phyloP scores from a whole-genome alignment of 768 basidiomycete genomes.

The Mycena rosella region DNA sequence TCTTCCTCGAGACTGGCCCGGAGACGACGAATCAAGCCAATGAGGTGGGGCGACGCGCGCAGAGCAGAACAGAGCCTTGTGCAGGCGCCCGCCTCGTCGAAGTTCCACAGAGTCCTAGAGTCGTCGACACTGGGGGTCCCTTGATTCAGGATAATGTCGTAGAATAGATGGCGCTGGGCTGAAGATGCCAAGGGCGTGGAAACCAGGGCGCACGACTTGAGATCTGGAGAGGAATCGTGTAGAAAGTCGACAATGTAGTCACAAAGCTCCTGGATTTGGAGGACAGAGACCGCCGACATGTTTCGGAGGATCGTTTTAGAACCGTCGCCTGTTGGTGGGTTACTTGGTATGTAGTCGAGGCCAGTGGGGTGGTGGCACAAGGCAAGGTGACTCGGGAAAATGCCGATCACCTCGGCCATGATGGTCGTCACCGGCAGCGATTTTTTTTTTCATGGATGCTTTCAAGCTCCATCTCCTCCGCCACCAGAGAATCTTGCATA shows the following conservation, averaged over 20 bases:
- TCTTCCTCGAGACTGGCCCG: not conserved
- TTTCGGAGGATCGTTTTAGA: too few relatives aligned
- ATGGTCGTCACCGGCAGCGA: too few relatives aligned
- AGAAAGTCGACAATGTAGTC: not conserved
- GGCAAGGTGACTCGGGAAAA: too few relatives aligned
- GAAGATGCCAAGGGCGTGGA: not conserved
- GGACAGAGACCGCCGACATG: too few relatives aligned
- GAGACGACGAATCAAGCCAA: not conserved
- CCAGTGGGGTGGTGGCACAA: too few relatives aligned
- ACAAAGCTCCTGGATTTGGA: constrained; percentile 7
- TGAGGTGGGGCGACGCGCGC: not conserved
- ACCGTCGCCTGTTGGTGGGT: too few relatives aligned
- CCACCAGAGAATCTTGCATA: too few relatives aligned
- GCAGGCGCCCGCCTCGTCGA: not conserved
- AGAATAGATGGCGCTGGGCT: constrained; percentile 7
- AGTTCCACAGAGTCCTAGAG: not conserved
- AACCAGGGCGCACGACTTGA: constrained; percentile 4
- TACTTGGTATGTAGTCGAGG: too few relatives aligned
- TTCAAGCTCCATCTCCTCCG: too few relatives aligned
- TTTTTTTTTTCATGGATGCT: too few relatives aligned
- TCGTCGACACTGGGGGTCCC: not conserved
- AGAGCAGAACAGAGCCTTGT: not conserved
- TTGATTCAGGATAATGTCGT: not conserved
- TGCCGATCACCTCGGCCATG: too few relatives aligned
- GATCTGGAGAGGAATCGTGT: not conserved